Conservation (phyloP, 2,329 filamentous ascomycete species). For the Raffaelea albimanens region DNA sequence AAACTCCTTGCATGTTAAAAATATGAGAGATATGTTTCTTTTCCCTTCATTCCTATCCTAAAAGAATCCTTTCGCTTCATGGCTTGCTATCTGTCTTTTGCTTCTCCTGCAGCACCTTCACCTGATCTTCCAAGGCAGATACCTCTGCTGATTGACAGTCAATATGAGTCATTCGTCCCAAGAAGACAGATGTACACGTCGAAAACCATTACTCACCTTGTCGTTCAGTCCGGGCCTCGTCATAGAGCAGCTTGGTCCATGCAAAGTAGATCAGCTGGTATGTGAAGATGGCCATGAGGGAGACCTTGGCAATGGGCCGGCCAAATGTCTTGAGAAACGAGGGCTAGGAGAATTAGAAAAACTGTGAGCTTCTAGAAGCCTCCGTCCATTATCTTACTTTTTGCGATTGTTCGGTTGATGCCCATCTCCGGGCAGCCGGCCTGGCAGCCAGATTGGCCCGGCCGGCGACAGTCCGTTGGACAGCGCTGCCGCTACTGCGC, state of each 20-base stretch:
- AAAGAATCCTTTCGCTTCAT: neutral
- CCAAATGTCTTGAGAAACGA: slow-evolving; percentile 67
- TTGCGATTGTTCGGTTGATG: no score
- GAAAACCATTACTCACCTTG: slow-evolving; percentile 32
- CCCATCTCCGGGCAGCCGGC: no score
- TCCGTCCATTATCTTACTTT: no score
- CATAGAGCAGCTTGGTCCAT: slow-evolving; percentile 65
- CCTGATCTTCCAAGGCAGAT: slow-evolving; percentile 26
- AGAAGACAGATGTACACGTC: neutral
- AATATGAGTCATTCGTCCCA: neutral
- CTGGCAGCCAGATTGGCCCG: no score
- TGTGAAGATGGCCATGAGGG: slow-evolving; percentile 65
- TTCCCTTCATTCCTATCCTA: no score
- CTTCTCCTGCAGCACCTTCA: slow-evolving; percentile 22
- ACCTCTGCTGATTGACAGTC: slow-evolving; percentile 16
- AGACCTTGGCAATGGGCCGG: slow-evolving; percentile 62
- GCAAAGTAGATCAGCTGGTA: slow-evolving; percentile 70
- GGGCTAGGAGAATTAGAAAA: slow-evolving; percentile 7
- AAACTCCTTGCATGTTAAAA: no score
- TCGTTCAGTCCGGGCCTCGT: slow-evolving; percentile 55
- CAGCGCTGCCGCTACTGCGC: no score
- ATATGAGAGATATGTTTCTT: no score
- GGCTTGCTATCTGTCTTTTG: slow-evolving; percentile 1
- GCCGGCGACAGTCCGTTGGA: no score
- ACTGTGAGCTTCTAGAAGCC: no score